Base-by-base conservation (phyloP, 257 asterid species). In the Haberlea rhodopensis region DNA sequence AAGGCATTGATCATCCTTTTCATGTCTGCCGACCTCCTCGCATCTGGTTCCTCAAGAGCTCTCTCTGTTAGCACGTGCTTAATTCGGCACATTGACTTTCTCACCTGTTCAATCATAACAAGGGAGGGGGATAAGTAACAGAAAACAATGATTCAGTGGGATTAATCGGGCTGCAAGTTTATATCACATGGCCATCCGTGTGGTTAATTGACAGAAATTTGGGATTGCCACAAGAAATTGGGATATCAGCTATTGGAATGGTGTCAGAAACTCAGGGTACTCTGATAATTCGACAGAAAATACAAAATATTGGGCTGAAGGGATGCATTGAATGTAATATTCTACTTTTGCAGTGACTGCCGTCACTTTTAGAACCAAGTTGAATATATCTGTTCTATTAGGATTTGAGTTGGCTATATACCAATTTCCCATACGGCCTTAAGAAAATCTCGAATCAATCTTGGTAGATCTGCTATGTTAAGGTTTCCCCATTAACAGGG, bases 51-150 rank as follows among this genome's bases (percentile, higher is more conserved):
- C 25, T 78, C 96, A 26, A 90, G 84, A 16, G 99, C 99, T 84
- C 99, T 85, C 87, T 92, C 97, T 0, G 97, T 94, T 10, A 90
- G 84, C 27, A 89, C 97, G 18, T 92, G 98, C 73, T 92, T 92
- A 75, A 92, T 82, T 45, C 98, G 86, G 78, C 97, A 88, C 96
- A 88, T 91, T 21, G 97, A 83, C 74, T 88, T 91, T 53, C 90
- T 76, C 28, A 92, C 96, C 98, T 91, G 89, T 66, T 75, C 60
- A 65, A 27, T n/a, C 52, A 51, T 21, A 54, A 69, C 26, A 59
- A 68, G 29, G 11, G 5, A n/a, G 34, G 63, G 10, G n/a, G n/a
- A 29, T 51, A 19, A 64, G 20, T 18, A 46, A 16, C 25, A 22
- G 26, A 8, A 45, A 8, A 10, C 3, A 5, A 20, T 4, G 43